These are phyloP conservation scores for Alternaria conjuncta DNA, from an alignment of 2,329 filamentous ascomycete genomes.

Conservation along the genomic window DNA sequence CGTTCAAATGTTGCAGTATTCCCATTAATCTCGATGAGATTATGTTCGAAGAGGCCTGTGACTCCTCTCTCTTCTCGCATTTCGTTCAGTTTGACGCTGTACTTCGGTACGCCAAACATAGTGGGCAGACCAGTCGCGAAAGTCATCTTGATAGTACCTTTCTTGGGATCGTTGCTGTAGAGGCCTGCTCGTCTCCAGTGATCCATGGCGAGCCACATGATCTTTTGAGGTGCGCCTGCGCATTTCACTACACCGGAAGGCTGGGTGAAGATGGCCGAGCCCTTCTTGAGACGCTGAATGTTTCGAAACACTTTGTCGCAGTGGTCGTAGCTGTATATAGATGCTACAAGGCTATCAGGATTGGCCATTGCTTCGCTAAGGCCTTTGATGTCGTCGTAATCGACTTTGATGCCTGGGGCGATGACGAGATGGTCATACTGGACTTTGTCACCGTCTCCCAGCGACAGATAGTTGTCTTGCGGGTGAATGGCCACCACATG, in stretches of 20 bases:
- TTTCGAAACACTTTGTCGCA: slow-evolving; percentile 46
- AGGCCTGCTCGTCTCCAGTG: slow-evolving; percentile 44
- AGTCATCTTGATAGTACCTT: slow-evolving; percentile 43
- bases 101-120: slow-evolving; percentile 52
- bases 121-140: slow-evolving; percentile 48
- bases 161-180: slow-evolving; percentile 31
- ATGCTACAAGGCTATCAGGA: slow-evolving; percentile 40
- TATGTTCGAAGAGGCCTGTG: slow-evolving; percentile 47
- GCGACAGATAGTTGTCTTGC: slow-evolving; percentile 63
- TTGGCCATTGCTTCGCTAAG: slow-evolving; percentile 44
- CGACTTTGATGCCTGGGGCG: slow-evolving; percentile 53
- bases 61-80: slow-evolving; percentile 45
- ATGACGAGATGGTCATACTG: slow-evolving; percentile 70
- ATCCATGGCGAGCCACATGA: slow-evolving; percentile 51
- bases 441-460: slow-evolving; percentile 62
- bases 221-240: slow-evolving; percentile 49
- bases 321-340: slow-evolving; percentile 47
- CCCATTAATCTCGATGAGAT: slow-evolving; percentile 45
- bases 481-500: slow-evolving; percentile 60
- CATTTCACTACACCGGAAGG: slow-evolving; percentile 49
- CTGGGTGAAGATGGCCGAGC: slow-evolving; percentile 48
- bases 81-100: slow-evolving; percentile 43
- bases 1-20: slow-evolving; percentile 44
- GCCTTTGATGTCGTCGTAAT: slow-evolving; percentile 37
- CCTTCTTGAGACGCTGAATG: slow-evolving; percentile 39